Evolutionary conservation across 2,329 filamentous ascomycete species (phyloP), one percentile per base, ranked within the genome.

Genomic region (Alternaria burnsii): DNA sequence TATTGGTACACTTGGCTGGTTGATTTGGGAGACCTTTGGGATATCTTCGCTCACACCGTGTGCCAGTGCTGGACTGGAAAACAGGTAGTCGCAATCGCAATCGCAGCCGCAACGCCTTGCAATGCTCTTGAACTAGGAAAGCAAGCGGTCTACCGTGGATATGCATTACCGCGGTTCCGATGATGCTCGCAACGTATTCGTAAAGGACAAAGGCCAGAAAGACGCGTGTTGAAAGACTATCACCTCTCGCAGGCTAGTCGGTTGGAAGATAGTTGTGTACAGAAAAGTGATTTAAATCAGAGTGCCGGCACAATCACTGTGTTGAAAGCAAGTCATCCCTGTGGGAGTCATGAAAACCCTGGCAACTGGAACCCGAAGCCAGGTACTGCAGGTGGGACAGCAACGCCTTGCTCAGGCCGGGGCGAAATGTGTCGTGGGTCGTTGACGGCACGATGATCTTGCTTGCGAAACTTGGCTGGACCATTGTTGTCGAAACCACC

Each of bases 321-420:
- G 34, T 20, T 36, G 32, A 26, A 42, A 10, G 52, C 24, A 4
- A 11, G 7, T 46, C n/a, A 50, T 20, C n/a, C 24, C 26, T 20
- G 30, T 34, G 14, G 32, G 40, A 26, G 34, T 58, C 42, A 59
- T 67, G 59, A 68, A 41, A 72, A 72, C 3, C 75, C 73, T 24
- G 77, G 76, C 26, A 79, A 66, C 38, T 82, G 83, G 69, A 86
- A 86, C 9, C 84, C 84, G 62, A 86, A 87, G 4, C 83, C 82
- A 44, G 84, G 84, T 6, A 87, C 83, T 7, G 84, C 80, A 14
- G 84, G 84, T 3, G 85, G 81, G 3, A 85, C 84, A 9, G 81
- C 84, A 28, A 85, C 81, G 51, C 81, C 81, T 62, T 70, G 72
- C 32, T 78, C 76, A 6, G 71, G 65, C 22, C 75, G 70, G 10